Evolutionary conservation across 2,329 filamentous ascomycete species (phyloP), one percentile per base, ranked within the genome.

Genomic region (Teratosphaeriaceae sp.): DNA sequence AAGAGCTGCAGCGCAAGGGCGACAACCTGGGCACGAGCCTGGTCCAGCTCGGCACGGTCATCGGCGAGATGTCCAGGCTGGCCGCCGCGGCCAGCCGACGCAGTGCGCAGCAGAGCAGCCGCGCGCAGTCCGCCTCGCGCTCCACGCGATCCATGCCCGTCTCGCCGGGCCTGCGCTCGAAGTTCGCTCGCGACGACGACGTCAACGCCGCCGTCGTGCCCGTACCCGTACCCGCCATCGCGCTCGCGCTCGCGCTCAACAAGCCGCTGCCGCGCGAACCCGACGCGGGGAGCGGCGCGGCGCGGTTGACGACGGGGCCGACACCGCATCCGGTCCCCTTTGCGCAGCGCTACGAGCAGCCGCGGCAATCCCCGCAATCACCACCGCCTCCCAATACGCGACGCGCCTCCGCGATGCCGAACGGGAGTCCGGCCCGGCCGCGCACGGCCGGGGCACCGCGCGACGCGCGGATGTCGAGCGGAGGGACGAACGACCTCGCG

Each of bases 1-100:
- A 80, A 42, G 83, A 84, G 42, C 72, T 96, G 46, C 82, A 88
- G 59, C 76, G 76, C 18, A 87, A 84, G 58, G 82, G 83, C 12
- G 78, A 82, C 48, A 75, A 78, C 34, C 71, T 96, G 20, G 84
- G 83, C 23, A 74, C 79, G 5, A 71, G 82, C 22, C 73, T 95
- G 30, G 76, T 80, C 29, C 80, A 84, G 62, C 76, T 96, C 16
- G 80, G 80, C 50, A 80, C 78, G 40, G 85, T 92, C 52, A 82
- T 94, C 42, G 78, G 80, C 13, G 87, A 95, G 62, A 94, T 96
- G 74, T 83, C 94, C 61, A 82, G 80, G 61, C 82, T 86, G 58
- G 88, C 88, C 34, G 88, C 85, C 15, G 80, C 87, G 59, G 84
- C 90, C 31, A 94, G 86, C 68, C 79, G 87, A 41, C 81, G 81